Evolutionary conservation across 257 asterid species (phyloP).

Genomic region (Penstemon barbatus): DNA sequence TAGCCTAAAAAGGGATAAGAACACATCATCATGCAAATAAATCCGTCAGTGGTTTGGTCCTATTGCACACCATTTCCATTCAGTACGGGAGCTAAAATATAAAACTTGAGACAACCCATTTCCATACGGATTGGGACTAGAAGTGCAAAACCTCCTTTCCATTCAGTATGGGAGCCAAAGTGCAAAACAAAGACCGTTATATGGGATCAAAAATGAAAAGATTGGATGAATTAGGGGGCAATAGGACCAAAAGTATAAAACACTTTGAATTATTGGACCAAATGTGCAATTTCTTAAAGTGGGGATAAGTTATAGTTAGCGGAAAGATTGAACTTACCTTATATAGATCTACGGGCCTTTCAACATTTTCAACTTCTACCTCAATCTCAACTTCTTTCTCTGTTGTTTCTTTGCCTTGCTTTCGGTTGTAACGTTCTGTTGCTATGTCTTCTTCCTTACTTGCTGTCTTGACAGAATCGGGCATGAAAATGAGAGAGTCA

Average conservation of each 20-base stretch:
- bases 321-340: conserved; percentile 51
- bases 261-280: too few species aligned
- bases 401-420: conserved; percentile 34
- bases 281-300: too few species aligned
- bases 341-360: conserved; percentile 93
- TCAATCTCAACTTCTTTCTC: conserved; percentile 50
- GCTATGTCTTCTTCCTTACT: conserved; percentile 38
- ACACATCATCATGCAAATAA: neutral
- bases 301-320: too few species aligned
- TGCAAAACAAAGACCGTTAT: neutral
- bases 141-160: too few species aligned
- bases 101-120: too few species aligned
- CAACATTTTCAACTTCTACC: conserved; percentile 65
- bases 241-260: too few species aligned
- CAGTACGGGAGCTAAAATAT: too few species aligned
- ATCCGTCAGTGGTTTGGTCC: conserved; percentile 2
- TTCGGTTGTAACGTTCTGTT: conserved; percentile 27
- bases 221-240: too few species aligned
- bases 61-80: too few species aligned
- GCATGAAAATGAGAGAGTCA: conserved; percentile 81
- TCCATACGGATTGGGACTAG: too few species aligned
- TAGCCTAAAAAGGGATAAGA: conserved; percentile 57
- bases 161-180: neutral
- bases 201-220: neutral
- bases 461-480: conserved; percentile 52